Conservation (phyloP, 2,329 filamentous ascomycete genomes). For the Verticillium nubilum region DNA sequence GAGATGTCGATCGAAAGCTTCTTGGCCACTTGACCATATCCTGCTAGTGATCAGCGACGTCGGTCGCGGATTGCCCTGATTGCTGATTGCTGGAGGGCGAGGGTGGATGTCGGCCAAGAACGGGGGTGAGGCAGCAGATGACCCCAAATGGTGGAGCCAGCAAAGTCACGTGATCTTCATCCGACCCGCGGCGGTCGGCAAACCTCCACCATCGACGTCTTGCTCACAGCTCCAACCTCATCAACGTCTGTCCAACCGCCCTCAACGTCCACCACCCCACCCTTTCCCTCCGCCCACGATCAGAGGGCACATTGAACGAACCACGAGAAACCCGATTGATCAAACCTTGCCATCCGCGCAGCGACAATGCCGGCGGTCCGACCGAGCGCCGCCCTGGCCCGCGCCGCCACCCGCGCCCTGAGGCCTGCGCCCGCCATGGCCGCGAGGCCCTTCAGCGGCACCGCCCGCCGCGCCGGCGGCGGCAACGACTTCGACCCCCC, state of each 20-base stretch:
- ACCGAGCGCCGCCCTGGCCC: slow-evolving; percentile 11
- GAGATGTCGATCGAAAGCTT: not conserved
- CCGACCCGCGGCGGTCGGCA: slow-evolving; percentile 1
- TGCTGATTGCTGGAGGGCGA: not conserved
- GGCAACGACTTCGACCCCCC: slow-evolving; percentile 80
- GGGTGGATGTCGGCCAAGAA: slow-evolving; percentile 2
- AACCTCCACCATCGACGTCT: not conserved
- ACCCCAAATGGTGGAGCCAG: not conserved
- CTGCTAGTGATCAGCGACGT: not conserved
- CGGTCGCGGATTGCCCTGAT: not conserved
- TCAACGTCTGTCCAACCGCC: slow-evolving; percentile 5
- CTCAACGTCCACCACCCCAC: not conserved
- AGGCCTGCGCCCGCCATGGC: slow-evolving; percentile 19
- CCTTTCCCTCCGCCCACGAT: not conserved
- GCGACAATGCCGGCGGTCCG: slow-evolving; percentile 12
- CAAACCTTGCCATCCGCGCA: not conserved
- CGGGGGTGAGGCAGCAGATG: not conserved
- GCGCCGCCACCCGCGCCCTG: slow-evolving; percentile 23
- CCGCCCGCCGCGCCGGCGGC: slow-evolving; percentile 33
- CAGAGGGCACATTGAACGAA: not conserved
- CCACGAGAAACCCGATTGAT: slow-evolving; percentile 5
- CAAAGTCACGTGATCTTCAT: not conserved
- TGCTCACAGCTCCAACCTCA: slow-evolving; percentile 10
- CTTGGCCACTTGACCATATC: not conserved
- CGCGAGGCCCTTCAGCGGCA: slow-evolving; percentile 37